Base-by-base conservation (phyloP, 305 asterid genomes). In the Solanum hybrid region DNA sequence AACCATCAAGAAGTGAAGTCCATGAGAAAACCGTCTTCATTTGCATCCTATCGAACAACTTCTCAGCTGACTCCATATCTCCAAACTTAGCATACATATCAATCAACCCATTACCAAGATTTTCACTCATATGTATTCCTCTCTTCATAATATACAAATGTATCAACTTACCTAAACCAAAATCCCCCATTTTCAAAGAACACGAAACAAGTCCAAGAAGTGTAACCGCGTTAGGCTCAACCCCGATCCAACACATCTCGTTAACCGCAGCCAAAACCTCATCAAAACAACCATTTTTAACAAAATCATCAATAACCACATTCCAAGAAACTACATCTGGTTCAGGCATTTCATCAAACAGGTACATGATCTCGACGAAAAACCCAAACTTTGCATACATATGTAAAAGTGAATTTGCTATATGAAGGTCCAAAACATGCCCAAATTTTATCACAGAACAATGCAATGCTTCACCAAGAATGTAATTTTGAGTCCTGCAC, bases 301-400 rank as follows among this genome's bases (percentile, higher is more conserved):
- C 42, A 77, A 88, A 73, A 51, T 71, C 79, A 46, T 85, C 88
- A 31, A 91, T 56, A 22, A 88, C 13, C 14, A 71, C 80, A 79
- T 91, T 90, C 93, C 91, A 91, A 3, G 91, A 91, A 78, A 90
- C 93, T 9, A 84, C 86, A 85, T 91, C 89, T 14, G 76, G 90
- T 81, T 78, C 86, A 78, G 91, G 90, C 79, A 88, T 89, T 40
- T 66, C 91, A 34, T 89, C 90, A n/a, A 91, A 89, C 91, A 89
- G 26, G 2, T 24, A 60, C 71, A 32, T 11, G 3, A 86, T 27
- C 37, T 77, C 40, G 5, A 37, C 29, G 3, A 37, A 86, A 42
- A 78, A 66, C 4, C 91, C 89, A 32, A 86, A 89, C n/a, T 51
- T 86, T 13, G 60, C 89, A 64, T 86, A 89, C 91, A 86, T 76